Percentiles rank a stretch among this genome's conserved stretches.
Evolutionary conservation across 805 yeast species (phyloP).

Genomic region (Wickerhamiella kazuoi): DNA sequence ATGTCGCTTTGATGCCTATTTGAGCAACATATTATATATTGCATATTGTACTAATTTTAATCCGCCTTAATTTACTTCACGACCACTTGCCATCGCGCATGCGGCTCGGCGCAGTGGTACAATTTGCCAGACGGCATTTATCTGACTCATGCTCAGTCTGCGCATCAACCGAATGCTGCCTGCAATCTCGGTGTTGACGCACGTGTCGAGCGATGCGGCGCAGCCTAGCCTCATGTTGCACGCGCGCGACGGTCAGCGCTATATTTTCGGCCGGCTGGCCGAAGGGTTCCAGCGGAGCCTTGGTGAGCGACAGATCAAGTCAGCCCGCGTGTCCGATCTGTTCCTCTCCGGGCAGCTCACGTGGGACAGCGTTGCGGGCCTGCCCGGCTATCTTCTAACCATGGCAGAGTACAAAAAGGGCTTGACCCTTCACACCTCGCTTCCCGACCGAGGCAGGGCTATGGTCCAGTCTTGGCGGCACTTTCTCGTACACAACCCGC

Average conservation of each 20-base stretch:
- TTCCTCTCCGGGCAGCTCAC: constrained; percentile 62
- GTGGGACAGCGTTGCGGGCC: constrained; percentile 77
- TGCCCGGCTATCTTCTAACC: constrained; percentile 77
- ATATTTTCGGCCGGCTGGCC: constrained; percentile 59
- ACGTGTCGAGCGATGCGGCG: constrained; percentile 2
- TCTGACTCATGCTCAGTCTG: neutral
- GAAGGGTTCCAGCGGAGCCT: constrained; percentile 76
- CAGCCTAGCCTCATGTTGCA: constrained; percentile 23
- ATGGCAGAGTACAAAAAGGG: constrained; percentile 42
- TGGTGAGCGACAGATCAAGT: constrained; percentile 38
- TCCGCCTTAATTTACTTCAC: too few species aligned
- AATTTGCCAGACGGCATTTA: too few species aligned
- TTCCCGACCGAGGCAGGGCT: constrained; percentile 32
- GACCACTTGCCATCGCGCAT: too few species aligned
- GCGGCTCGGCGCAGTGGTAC: too few species aligned
- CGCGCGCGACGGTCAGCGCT: constrained; percentile 34
- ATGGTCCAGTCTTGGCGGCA: constrained; percentile 68
- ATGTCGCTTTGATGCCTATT: too few species aligned
- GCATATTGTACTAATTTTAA: too few species aligned
- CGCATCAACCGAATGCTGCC: constrained; percentile 3
- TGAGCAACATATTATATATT: too few species aligned
- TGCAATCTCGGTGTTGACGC: constrained; percentile 4
- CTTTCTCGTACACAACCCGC: constrained; percentile 54
- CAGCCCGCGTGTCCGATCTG: constrained; percentile 42
- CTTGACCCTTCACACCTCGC: constrained; percentile 20